Evolutionary conservation across 768 basidiomycete species (phyloP), one percentile per base, ranked within the genome.

Genomic region (Collybia sp.): DNA sequence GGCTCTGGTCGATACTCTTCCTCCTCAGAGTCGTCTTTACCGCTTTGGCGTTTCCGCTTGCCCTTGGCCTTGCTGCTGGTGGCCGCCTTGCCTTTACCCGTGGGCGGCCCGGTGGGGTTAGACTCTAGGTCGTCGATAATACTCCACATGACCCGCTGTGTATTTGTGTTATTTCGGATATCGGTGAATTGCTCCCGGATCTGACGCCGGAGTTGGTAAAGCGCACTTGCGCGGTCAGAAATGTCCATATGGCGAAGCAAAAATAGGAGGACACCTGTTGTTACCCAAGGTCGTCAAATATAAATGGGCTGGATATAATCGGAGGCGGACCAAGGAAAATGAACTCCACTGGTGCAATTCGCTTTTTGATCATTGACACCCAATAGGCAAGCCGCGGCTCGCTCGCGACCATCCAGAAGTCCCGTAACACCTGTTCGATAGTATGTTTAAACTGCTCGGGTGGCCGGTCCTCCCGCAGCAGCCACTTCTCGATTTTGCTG

Each of bases 341-440:
- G 58, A 92, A 87, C 56, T 89, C 85, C 6, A 83, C 79, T 1
- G 86, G 86, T 1, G 85, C 80, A 34, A 90, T 73, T 19, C 80
- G 73, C 48, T 79, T 75, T 46, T 68, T 65, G n/a, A 85, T 73
- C 18, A 70, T 64, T 13, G 50, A 65, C 53, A 89, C 83, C 2
- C 70, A 80, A 11, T 58, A 48, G n/a, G 72, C 75, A 30, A 77
- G 63, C 5, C 56, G 37, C 0, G 48, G 16, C 25, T 70, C 62
- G 9, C 50, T 55, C 2, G 83, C 83, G 38, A 88, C 70, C 16
- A 71, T 63, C 65, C 74, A 76, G 39, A 85, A 75, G 20, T 72
- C 71, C 12, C 65, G 59, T 32, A 93, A 64, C 15, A 77, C 77
- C 8, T 68, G 62, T 19, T 73, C 70, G 15, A 91, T 77, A 13